Evolutionary conservation across 2,329 filamentous ascomycete species (phyloP).

Genomic region (Pyrenophora seminiperda): DNA sequence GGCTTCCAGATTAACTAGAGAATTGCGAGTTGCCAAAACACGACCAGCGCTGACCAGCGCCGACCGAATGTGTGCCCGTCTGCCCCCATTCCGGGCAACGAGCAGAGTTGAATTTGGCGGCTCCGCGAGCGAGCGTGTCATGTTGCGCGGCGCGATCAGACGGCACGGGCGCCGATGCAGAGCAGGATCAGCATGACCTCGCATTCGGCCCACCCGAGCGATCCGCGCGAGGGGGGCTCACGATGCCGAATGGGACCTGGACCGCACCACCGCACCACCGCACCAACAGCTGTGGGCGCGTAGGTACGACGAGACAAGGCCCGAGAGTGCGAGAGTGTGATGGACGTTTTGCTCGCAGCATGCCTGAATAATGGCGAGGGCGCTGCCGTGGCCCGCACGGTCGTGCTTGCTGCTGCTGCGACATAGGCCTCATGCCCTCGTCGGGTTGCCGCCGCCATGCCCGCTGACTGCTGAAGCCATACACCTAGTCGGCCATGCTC

Average conservation of each 20-base stretch:
- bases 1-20: slow-evolving; percentile 18
- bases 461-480: slow-evolving; percentile 9
- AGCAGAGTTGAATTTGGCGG: slow-evolving; percentile 4
- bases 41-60: background rate
- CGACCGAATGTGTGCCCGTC: no score
- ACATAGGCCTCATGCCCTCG: no score
- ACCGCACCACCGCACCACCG: slow-evolving; percentile 6
- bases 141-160: slow-evolving; percentile 30
- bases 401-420: no score
- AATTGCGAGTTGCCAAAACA: slow-evolving; percentile 16
- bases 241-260: slow-evolving; percentile 29
- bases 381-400: no score
- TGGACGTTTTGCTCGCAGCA: no score
- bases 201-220: slow-evolving; percentile 38
- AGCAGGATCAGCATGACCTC: slow-evolving; percentile 35
- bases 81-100: no score
- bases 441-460: slow-evolving; percentile 2
- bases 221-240: slow-evolving; percentile 41
- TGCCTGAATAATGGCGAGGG: no score
- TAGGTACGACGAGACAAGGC: slow-evolving; percentile 8
- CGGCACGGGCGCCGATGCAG: slow-evolving; percentile 37
- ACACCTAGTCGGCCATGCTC: background rate
- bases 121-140: slow-evolving; percentile 29
- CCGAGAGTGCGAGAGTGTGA: no score
- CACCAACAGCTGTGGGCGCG: slow-evolving; percentile 15